Percentiles rank a stretch among this genome's conserved stretches.
Conservation (phyloP, 768 basidiomycete genomes). For the Suillus lakei region DNA sequence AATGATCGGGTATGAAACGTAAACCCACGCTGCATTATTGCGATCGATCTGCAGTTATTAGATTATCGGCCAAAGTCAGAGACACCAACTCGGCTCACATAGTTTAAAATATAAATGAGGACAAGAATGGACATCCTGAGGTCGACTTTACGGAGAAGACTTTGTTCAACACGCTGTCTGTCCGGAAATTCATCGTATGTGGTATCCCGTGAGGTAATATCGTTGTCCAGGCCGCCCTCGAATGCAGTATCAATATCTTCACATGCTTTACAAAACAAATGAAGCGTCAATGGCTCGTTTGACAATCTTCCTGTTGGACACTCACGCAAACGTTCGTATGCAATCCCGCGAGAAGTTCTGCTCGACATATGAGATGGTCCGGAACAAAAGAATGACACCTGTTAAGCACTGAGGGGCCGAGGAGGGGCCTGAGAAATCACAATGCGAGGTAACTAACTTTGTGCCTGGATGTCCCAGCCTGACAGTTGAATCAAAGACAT, state of each 20-base stretch:
- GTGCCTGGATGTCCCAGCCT: background rate
- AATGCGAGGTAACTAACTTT: background rate
- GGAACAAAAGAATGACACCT: background rate
- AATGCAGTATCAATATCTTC: background rate
- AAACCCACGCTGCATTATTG: slow-evolving; percentile 66
- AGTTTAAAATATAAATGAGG: slow-evolving; percentile 41
- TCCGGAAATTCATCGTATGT: slow-evolving; percentile 11
- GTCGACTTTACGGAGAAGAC: slow-evolving; percentile 43
- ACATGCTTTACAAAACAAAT: slow-evolving; percentile 8
- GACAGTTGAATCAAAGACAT: background rate
- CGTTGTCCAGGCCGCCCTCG: background rate
- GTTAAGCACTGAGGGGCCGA: background rate
- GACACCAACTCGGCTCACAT: slow-evolving; percentile 24
- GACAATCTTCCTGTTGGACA: background rate
- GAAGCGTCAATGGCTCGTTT: background rate
- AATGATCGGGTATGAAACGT: background rate
- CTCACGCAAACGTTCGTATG: slow-evolving; percentile 23
- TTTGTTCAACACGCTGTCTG: slow-evolving; percentile 46
- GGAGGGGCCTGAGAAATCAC: slow-evolving; percentile 2
- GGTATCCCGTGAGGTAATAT: background rate
- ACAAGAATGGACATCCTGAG: slow-evolving; percentile 40
- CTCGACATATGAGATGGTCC: slow-evolving; percentile 11
- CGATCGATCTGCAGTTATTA: slow-evolving; percentile 57
- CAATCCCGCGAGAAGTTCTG: slow-evolving; percentile 10
- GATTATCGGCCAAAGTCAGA: background rate